A percentile compares a stretch with the other conserved stretches of the same genome.
phyloP scores from a whole-genome alignment of 169 alveolate species.

The Theileria annulata region DNA sequence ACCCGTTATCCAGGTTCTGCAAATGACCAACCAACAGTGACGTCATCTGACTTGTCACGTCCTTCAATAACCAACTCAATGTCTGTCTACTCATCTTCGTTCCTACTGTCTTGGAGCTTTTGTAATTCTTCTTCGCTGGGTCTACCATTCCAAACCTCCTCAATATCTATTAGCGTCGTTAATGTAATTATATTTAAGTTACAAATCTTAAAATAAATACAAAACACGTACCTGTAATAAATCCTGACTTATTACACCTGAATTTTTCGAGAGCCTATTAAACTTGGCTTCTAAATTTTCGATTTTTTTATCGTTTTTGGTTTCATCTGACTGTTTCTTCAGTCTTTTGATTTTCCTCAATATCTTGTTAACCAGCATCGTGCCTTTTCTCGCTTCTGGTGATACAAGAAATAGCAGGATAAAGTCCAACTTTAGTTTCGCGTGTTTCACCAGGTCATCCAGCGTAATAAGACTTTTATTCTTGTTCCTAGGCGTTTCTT shows the following conservation, averaged over 20 bases:
- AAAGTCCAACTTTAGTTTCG: slow-evolving; percentile 49
- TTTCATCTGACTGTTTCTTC: slow-evolving; percentile 23
- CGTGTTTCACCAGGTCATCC: slow-evolving; percentile 25
- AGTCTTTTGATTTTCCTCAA: slow-evolving; percentile 42
- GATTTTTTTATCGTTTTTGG: slow-evolving; percentile 14
- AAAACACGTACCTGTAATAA: slow-evolving; percentile 11
- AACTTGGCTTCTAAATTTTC: slow-evolving; percentile 27
- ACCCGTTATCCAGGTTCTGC: slow-evolving; percentile 70
- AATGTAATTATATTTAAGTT: slow-evolving; percentile 10
- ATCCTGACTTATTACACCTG: slow-evolving; percentile 23
- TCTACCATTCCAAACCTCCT: slow-evolving; percentile 52
- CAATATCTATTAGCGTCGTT: slow-evolving; percentile 15
- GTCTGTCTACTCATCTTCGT: slow-evolving; percentile 78
- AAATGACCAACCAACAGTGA: slow-evolving; percentile 77
- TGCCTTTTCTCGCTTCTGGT: slow-evolving; percentile 26
- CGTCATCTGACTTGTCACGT: slow-evolving; percentile 71
- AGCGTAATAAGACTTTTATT: background rate
- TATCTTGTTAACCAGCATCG: slow-evolving; percentile 32
- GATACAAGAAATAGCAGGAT: slow-evolving; percentile 49
- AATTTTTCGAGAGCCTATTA: slow-evolving; percentile 15
- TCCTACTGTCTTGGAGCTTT: slow-evolving; percentile 14
- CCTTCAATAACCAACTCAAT: slow-evolving; percentile 80
- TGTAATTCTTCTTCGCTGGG: slow-evolving; percentile 21
- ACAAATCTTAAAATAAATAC: background rate
- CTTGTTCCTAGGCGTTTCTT: background rate